Percentiles rank a stretch among this genome's conserved stretches.
Evolutionary conservation across 768 basidiomycete genomes (phyloP).

Genomic region (Harrya chromipes): DNA sequence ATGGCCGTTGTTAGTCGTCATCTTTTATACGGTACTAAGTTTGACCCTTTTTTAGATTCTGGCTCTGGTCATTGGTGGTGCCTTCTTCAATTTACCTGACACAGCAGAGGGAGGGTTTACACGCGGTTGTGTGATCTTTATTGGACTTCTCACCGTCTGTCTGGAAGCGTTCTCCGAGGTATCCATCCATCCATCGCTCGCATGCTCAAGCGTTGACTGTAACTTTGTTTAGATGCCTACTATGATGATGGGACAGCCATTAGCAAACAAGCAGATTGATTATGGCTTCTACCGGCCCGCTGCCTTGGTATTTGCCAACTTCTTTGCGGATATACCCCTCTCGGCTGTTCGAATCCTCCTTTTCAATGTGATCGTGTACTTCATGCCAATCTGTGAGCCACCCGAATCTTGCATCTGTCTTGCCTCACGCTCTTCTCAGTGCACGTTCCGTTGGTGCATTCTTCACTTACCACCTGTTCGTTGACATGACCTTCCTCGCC

Average conservation of each 20-base stretch:
- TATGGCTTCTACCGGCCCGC: constrained; percentile 68
- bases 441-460: constrained; percentile 39
- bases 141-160: constrained; percentile 61
- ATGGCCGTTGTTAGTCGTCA: constrained; percentile 51
- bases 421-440: constrained; percentile 12
- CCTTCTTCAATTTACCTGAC: constrained; percentile 69
- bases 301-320: constrained; percentile 63
- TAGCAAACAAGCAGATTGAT: constrained; percentile 62
- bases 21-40: neutral
- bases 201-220: constrained; percentile 1
- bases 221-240: constrained; percentile 49
- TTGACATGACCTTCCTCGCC: constrained; percentile 59
- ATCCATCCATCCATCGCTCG: constrained; percentile 17
- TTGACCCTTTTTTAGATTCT: constrained; percentile 10
- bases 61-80: constrained; percentile 65
- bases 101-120: constrained; percentile 85
- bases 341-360: constrained; percentile 56
- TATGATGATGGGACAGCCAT: constrained; percentile 80
- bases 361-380: constrained; percentile 67
- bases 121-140: constrained; percentile 78
- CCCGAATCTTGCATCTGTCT: constrained; percentile 13
- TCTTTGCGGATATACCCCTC: constrained; percentile 67
- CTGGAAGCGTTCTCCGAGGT: constrained; percentile 74
- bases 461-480: constrained; percentile 64
- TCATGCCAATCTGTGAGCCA: constrained; percentile 52